phyloP scores from a whole-genome alignment of 441 rosid genomes.

The Omphalea diandra region DNA sequence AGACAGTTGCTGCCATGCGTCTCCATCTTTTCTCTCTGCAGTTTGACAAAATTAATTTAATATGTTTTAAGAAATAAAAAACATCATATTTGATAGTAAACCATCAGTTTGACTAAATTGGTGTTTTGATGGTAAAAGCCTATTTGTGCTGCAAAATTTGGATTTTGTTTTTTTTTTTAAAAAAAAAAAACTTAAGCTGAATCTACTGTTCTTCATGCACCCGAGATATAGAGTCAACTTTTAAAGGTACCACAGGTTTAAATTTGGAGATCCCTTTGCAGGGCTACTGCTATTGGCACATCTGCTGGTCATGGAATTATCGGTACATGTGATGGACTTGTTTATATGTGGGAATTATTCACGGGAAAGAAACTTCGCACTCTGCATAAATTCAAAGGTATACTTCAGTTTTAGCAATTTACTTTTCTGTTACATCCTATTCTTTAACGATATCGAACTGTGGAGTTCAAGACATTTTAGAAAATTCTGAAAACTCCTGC shows the following conservation, averaged over 20 bases:
- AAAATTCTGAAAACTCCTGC: not conserved
- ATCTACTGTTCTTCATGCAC: constrained; percentile 15
- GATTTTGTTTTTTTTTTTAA: not conserved
- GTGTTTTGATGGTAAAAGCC: not conserved
- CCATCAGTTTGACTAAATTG: not conserved
- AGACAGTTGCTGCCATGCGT: not conserved
- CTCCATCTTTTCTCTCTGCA: not conserved
- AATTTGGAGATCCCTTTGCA: constrained; percentile 33
- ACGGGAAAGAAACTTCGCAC: constrained; percentile 60
- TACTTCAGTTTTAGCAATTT: constrained; percentile 1
- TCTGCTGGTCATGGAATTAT: constrained; percentile 63
- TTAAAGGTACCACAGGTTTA: constrained; percentile 9
- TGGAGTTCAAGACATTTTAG: too few relatives aligned
- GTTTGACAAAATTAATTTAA: not conserved
- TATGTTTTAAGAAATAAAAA: not conserved
- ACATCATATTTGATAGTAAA: not conserved
- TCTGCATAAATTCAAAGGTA: constrained; percentile 80
- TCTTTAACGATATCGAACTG: too few relatives aligned
- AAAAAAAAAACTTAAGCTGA: not conserved
- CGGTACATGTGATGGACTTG: constrained; percentile 72
- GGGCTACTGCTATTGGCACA: constrained; percentile 54
- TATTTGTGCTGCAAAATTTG: not conserved
- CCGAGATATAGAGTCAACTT: not conserved
- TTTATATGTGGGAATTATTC: constrained; percentile 68
- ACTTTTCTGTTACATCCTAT: constrained; percentile 1